These are phyloP conservation scores for Syzygium jambos DNA, from an alignment of 345 rosid genomes.

Conservation along the genomic window DNA sequence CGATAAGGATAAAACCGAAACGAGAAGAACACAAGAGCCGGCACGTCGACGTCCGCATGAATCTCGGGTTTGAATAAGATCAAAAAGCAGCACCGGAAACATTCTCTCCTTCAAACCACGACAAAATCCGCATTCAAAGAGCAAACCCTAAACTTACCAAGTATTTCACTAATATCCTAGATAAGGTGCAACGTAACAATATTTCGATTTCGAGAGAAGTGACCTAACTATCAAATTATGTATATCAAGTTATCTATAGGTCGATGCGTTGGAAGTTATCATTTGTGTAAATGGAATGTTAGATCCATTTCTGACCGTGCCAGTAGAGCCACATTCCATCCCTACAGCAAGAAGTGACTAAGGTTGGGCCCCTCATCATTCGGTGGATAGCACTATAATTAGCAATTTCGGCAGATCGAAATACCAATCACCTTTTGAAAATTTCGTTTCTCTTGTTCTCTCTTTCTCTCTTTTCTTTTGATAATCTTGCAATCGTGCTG, in stretches of 20 bases:
- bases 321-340: not conserved
- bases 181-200: too few species aligned
- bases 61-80: not conserved
- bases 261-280: accelerated
- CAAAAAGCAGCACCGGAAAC: not conserved
- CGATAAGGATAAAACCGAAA: not conserved
- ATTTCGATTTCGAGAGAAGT: not conserved
- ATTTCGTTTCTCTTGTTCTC: not conserved
- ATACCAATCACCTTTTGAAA: not conserved
- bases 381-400: not conserved
- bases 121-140: not conserved
- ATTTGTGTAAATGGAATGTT: not conserved
- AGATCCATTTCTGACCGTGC: not conserved
- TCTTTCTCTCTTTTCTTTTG: not conserved
- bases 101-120: not conserved
- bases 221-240: not conserved
- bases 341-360: not conserved
- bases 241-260: not conserved
- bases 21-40: not conserved
- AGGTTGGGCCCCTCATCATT: not conserved
- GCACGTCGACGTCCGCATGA: accelerated
- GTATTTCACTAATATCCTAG: not conserved
- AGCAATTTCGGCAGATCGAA: not conserved
- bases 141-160: not conserved
- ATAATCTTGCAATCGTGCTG: not conserved